Evolutionary conservation across 2,329 filamentous ascomycete species (phyloP), one percentile per base, ranked within the genome.

Genomic region (Cladobotryum protrusum): DNA sequence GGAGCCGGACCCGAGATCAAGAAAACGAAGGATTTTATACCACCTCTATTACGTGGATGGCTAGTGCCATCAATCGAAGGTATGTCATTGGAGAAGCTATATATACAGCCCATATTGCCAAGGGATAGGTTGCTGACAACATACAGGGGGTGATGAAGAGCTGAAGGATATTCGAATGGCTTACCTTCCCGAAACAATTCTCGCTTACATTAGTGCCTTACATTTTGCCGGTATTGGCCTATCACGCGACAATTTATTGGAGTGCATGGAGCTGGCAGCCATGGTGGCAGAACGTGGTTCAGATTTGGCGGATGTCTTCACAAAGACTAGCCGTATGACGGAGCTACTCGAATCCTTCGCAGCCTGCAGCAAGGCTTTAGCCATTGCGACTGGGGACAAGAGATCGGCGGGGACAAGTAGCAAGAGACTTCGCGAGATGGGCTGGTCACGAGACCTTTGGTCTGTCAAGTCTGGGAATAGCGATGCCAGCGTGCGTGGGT

Each of bases 181-280:
- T 0, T 97, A 95, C 67, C 76, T 99, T 3, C 91, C 93, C 2
- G 90, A 96, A 64, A 79, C 88, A 15, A 75, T 96, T 39, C 77
- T 99, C 45, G 88, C 87, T 3, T 96, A 93, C 65, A 82, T 93
- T 63, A 85, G 81, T 59, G 84, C 87, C 1, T 73, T 97, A 45
- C 87, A 95, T 64, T 87, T 86, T 61, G 86, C 87, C 0, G 89
- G 89, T 3, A 83, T 82, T 43, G 77, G 81, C 44, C 72, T 95
- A 40, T 85, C 83, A 42, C 83, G 89, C 40, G 87, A 92, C 52
- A 80, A 86, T 56, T 75, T 95, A 15, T 77, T 93, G 20, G 84
- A 92, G 62, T 87, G 85, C 60, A 92, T 99, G 87, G 88, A 96
- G 52, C 74, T 99, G 14, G 85, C 89, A 1, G 82, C 84, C 1